phyloP scores from a whole-genome alignment of 208 protist species.

The Trichomonas tenax region DNA sequence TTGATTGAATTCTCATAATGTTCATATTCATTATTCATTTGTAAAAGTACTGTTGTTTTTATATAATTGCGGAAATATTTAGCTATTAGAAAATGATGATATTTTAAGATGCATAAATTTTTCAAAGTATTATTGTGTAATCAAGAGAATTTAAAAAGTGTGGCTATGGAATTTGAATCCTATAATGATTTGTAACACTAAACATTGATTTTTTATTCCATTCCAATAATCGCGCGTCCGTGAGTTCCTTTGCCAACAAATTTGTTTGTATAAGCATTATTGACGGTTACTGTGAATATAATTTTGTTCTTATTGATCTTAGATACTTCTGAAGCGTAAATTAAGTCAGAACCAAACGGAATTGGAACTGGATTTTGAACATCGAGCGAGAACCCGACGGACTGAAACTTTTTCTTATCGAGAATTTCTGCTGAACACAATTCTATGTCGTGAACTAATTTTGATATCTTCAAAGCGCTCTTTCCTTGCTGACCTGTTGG shows the following conservation, averaged over 20 bases:
- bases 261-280: neutral
- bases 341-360: neutral
- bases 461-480: neutral
- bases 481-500: neutral
- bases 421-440: neutral
- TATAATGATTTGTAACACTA: no score
- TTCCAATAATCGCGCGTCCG: neutral
- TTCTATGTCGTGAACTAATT: neutral
- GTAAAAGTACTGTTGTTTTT: no score
- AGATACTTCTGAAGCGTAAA: neutral
- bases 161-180: no score
- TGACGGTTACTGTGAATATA: neutral
- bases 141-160: no score
- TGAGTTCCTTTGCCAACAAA: neutral
- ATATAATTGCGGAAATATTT: no score
- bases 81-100: no score
- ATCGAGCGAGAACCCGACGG: neutral
- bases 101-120: no score
- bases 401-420: neutral
- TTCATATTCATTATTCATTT: no score
- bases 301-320: neutral
- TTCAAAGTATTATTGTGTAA: no score
- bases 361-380: neutral
- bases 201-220: no score
- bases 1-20: no score